These are phyloP conservation scores for Thinopyrum elongatum DNA, from an alignment of 176 grass and related monocot species.

Conservation along the genomic window DNA sequence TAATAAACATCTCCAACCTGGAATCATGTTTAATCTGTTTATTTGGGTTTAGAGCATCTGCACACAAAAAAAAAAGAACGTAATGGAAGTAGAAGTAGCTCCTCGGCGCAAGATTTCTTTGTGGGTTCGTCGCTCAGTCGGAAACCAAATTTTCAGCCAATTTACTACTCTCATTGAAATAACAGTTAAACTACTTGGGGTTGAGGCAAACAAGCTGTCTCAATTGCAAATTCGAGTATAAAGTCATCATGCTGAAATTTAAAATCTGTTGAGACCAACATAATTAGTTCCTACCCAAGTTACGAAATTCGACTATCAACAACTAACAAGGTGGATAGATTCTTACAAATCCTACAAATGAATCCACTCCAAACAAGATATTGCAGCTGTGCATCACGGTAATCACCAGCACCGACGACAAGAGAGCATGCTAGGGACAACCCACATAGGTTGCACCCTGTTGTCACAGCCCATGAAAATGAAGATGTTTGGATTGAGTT, in stretches of 20 bases:
- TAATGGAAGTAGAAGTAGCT: too few species aligned
- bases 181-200: too few species aligned
- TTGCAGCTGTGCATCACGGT: background rate
- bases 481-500: background rate
- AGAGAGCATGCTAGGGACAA: background rate
- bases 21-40: too few species aligned
- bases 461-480: background rate
- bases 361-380: background rate
- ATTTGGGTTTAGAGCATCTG: too few species aligned
- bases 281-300: background rate
- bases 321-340: background rate
- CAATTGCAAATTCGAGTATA: background rate
- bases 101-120: too few species aligned
- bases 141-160: too few species aligned
- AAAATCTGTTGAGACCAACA: background rate
- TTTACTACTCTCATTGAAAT: too few species aligned
- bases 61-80: too few species aligned
- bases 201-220: too few species aligned
- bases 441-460: background rate
- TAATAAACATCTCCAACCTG: too few species aligned
- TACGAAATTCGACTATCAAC: background rate
- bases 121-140: too few species aligned
- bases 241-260: background rate
- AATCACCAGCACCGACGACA: background rate
- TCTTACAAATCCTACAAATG: background rate